Base-by-base conservation (phyloP, 805 yeast species). In the Candida multigemmis region DNA sequence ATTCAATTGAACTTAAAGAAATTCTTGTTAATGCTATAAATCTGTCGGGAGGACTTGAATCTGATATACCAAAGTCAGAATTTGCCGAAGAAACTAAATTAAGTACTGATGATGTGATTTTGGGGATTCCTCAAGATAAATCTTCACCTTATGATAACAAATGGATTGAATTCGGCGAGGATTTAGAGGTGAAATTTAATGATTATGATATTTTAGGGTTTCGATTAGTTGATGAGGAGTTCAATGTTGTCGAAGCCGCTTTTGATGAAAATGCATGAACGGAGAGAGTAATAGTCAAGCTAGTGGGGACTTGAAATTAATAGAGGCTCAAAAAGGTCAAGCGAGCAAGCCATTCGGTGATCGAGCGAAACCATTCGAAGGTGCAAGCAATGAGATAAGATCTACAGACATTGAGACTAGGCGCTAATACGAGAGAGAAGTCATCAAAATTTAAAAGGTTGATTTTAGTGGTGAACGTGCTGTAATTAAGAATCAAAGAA, bases 41-140 rank as follows among this genome's bases (percentile, higher is more conserved):
- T 30, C 35, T 48, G 3, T 55, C 71, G 0, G 79, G 79, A 2
- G 79, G 79, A 0, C 40, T 68, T 12, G 48, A 48, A 26, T 54
- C 48, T 4, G 61, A 50, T 9, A 52, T 59, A 3, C 65, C 64
- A 11, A 50, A 63, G 14, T 64, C 70, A 1, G 59, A 53, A 14
- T 40, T 28, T 26, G 33, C 41, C 9, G 54, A 48, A 5, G 62
- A 54, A 7, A 18, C 12, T 16, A 9, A 28, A 6, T 35, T 50
- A 5, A 21, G 21, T 3, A 26, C 29, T 5, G 44, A 38, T 4
- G 55, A 49, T 3, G 40, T 69, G 11, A 46, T 38, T 28, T 31
- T 68, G 10, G 75, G 70, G 0, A 28, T 54, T n/a, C 68, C 70
- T 1, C 52, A 49, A 26, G 65, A 63, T 31, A 47, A 42, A 16